phyloP scores from a whole-genome alignment of 768 basidiomycete species.

The Rhodotorula kratochvilovae region DNA sequence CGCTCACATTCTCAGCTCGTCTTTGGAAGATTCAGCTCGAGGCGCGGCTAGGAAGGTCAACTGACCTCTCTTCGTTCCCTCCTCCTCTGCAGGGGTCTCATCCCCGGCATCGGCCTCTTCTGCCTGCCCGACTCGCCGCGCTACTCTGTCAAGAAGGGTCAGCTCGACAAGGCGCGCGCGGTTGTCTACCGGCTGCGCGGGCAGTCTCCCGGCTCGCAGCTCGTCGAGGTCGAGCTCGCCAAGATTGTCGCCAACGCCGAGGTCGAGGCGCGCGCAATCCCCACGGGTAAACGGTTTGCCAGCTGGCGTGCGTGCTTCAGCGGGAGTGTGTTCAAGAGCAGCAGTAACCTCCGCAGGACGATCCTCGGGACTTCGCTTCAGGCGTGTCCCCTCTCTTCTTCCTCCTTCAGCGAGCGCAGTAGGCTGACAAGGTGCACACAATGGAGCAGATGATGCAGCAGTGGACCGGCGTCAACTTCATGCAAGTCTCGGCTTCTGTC shows the following conservation, averaged over 20 bases:
- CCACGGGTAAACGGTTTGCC: conserved; percentile 60
- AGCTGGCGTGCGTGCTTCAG: conserved; percentile 46
- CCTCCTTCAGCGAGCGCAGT: too few relatives aligned
- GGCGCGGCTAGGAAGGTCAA: too few relatives aligned
- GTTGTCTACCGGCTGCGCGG: conserved; percentile 59
- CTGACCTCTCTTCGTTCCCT: too few relatives aligned
- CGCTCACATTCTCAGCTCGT: too few relatives aligned
- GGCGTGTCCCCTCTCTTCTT: too few relatives aligned
- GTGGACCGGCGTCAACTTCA: conserved; percentile 55
- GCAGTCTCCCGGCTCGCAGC: conserved; percentile 55
- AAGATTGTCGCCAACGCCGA: conserved; percentile 62
- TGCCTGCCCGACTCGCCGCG: conserved; percentile 51
- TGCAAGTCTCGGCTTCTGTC: too few relatives aligned
- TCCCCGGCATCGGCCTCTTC: conserved; percentile 67
- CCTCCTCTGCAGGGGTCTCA: conserved; percentile 58
- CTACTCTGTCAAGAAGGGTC: conserved; percentile 67
- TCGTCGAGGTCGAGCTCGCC: conserved; percentile 56
- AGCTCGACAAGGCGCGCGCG: conserved; percentile 57
- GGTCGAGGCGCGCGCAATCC: conserved; percentile 58
- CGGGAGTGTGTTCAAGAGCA: conserved; percentile 55
- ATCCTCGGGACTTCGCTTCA: conserved; percentile 72
- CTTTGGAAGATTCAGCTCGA: too few relatives aligned
- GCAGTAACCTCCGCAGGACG: conserved; percentile 66
- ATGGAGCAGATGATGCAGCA: conserved; percentile 64
- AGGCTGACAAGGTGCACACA: too few relatives aligned